Percentiles rank a stretch among this genome's conserved stretches.
phyloP scores from a whole-genome alignment of 2,329 filamentous ascomycete genomes.

The Phaeosphaeria sp. region DNA sequence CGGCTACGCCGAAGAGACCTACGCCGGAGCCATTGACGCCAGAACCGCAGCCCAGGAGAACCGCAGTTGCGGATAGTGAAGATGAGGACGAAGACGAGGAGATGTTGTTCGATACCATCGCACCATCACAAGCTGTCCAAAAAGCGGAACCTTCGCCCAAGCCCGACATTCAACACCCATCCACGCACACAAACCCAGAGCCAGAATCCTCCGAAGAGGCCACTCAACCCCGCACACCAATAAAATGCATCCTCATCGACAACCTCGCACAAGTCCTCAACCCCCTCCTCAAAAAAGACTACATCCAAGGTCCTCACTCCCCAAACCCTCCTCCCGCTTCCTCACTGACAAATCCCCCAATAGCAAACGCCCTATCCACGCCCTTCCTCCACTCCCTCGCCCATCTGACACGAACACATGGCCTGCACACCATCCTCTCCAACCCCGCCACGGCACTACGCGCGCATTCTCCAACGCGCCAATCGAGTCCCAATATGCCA shows the following conservation, averaged over 20 bases:
- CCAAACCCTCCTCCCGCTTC: slow-evolving; percentile 15
- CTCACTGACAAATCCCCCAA: slow-evolving; percentile 8
- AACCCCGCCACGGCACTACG: slow-evolving; percentile 38
- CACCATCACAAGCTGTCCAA: background rate
- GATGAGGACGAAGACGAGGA: slow-evolving; percentile 51
- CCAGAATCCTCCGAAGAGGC: background rate
- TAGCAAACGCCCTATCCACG: slow-evolving; percentile 50
- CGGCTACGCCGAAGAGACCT: slow-evolving; percentile 7
- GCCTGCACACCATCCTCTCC: slow-evolving; percentile 50
- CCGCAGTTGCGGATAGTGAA: slow-evolving; percentile 42
- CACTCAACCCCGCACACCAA: background rate
- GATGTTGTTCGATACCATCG: slow-evolving; percentile 45
- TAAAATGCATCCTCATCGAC: slow-evolving; percentile 49
- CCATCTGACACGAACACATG: slow-evolving; percentile 46
- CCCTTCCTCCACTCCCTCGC: slow-evolving; percentile 51
- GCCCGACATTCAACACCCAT: background rate
- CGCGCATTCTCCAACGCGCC: slow-evolving; percentile 5
- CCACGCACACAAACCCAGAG: background rate
- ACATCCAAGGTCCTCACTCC: slow-evolving; percentile 39
- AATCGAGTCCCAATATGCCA: background rate
- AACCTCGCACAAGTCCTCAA: slow-evolving; percentile 47
- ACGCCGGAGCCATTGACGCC: slow-evolving; percentile 5
- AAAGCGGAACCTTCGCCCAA: background rate
- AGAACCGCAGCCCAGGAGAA: slow-evolving; percentile 17
- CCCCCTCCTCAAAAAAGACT: slow-evolving; percentile 48